A percentile compares a stretch with the other conserved stretches of the same genome.
These are phyloP conservation scores for Eucalyptus cloeziana DNA, from an alignment of 345 rosid species.

Conservation along the genomic window DNA sequence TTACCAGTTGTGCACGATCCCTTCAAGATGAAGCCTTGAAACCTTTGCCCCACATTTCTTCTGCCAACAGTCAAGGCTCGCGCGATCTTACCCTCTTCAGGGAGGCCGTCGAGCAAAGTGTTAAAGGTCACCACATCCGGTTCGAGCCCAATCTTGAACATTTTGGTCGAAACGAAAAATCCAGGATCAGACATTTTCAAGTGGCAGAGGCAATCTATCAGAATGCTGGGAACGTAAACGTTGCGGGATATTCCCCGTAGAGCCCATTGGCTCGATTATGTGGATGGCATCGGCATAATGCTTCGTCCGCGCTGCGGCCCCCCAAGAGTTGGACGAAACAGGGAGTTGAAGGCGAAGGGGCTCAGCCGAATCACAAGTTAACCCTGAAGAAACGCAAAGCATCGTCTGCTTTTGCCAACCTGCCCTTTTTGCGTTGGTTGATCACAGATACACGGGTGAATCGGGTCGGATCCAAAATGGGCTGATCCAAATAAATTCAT, in stretches of 20 bases:
- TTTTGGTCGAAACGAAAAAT: not conserved
- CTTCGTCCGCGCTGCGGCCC: not conserved
- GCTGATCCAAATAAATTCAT: not conserved
- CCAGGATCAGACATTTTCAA: not conserved
- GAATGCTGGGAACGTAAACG: not conserved
- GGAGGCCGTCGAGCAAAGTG: not conserved
- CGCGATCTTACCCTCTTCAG: not conserved
- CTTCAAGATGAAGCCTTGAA: not conserved
- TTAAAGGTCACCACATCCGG: not conserved
- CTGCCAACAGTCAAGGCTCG: not conserved
- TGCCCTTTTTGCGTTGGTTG: not conserved
- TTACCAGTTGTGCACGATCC: not conserved
- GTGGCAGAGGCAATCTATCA: not conserved
- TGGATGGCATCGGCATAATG: not conserved
- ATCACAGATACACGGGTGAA: fast-evolving
- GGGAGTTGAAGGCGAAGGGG: not conserved
- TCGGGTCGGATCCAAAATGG: not conserved
- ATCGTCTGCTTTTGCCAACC: not conserved
- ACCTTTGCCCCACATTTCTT: not conserved
- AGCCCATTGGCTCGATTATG: not conserved
- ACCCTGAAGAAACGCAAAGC: not conserved
- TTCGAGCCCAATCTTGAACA: not conserved
- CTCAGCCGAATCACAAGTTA: not conserved
- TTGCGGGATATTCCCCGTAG: not conserved
- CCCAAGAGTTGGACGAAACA: not conserved